Evolutionary conservation across 106 monocot species (phyloP).

Genomic region (Agapanthus africanus): DNA sequence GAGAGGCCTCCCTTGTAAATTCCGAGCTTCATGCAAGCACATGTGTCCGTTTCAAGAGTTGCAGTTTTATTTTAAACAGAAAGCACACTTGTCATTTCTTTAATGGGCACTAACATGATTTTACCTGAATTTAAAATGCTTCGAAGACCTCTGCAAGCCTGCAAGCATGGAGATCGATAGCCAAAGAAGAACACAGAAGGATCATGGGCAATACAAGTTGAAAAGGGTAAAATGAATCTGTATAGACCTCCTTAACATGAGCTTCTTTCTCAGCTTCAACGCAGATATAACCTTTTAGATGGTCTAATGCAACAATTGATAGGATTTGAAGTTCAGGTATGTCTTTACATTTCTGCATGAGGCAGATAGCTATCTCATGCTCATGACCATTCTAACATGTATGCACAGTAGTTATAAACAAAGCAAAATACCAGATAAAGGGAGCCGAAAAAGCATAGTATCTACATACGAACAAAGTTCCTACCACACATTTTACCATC

Average conservation of each 20-base stretch:
- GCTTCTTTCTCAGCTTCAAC: constrained; percentile 97
- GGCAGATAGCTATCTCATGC: constrained; percentile 84
- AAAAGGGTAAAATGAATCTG: background rate
- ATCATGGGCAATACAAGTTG: background rate
- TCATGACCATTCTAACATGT: constrained; percentile 74
- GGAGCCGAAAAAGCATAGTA: background rate
- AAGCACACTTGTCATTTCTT: constrained; percentile 98
- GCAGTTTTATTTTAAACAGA: constrained; percentile 94
- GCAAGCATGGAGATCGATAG: background rate
- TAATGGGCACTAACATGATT: constrained; percentile 84
- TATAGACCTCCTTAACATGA: constrained; percentile 90
- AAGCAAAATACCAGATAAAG: too few species aligned
- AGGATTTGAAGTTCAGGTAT: constrained; percentile 72
- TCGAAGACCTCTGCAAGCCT: constrained; percentile 91
- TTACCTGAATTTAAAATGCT: constrained; percentile 72
- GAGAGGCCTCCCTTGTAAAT: constrained; percentile 96
- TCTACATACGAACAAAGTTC: too few species aligned
- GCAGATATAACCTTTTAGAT: constrained; percentile 90
- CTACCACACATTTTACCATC: constrained; percentile 98
- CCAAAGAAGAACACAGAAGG: background rate
- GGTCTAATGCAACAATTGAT: constrained; percentile 84
- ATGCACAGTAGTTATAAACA: constrained; percentile 1
- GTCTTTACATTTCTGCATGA: constrained; percentile 96
- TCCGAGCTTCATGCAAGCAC: constrained; percentile 94
- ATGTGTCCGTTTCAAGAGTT: constrained; percentile 76